Evolutionary conservation across 257 asterid genomes (phyloP).

Genomic region (Solanum appendiculatum): DNA sequence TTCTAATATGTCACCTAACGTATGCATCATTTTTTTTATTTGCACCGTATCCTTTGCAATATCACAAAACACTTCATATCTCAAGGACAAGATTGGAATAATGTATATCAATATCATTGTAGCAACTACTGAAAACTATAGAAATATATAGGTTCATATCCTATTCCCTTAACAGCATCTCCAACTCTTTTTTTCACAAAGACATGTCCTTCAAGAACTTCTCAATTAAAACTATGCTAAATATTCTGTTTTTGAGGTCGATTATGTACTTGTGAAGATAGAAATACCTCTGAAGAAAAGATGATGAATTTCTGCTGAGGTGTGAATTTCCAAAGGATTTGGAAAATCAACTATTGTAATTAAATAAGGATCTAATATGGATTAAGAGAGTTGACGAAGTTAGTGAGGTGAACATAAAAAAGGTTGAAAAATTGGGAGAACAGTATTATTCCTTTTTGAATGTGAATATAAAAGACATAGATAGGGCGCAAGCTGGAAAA

Average conservation of each 20-base stretch:
- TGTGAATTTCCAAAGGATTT: background rate
- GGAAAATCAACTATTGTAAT: background rate
- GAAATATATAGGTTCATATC: background rate
- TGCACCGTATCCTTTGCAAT: background rate
- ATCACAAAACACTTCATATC: background rate
- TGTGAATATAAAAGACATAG: background rate
- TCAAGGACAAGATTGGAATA: background rate
- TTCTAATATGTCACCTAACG: background rate
- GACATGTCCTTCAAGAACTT: background rate
- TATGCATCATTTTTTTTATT: background rate
- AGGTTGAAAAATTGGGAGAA: background rate
- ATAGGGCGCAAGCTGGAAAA: background rate
- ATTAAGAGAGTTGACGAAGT: background rate
- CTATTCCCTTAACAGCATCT: background rate
- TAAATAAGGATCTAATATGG: background rate
- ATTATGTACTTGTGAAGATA: background rate
- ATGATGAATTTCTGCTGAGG: background rate
- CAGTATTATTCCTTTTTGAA: background rate
- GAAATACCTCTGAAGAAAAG: background rate
- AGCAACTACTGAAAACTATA: background rate
- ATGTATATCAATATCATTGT: background rate
- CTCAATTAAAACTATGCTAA: background rate
- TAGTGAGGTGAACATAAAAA: background rate
- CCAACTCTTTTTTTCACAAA: background rate
- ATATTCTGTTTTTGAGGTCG: background rate